These are phyloP conservation scores for Boletus reticulatus DNA, from an alignment of 768 basidiomycete species.

Conservation along the genomic window DNA sequence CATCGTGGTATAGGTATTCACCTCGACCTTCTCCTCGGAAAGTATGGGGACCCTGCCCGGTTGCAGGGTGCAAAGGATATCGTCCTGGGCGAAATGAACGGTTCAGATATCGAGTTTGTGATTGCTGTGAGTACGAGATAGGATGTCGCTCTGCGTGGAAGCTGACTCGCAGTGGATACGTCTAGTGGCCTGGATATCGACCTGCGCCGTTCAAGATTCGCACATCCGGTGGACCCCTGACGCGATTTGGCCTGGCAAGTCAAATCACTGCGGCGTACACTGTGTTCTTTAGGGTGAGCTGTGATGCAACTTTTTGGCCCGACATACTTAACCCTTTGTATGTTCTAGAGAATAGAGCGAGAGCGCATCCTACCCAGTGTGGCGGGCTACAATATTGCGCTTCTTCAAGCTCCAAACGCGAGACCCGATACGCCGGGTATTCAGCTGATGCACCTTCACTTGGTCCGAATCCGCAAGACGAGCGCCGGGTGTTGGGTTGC, in stretches of 20 bases:
- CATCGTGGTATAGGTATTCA: background rate
- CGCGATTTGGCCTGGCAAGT: slow-evolving; percentile 2
- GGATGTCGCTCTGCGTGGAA: no score
- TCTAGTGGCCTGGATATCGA: slow-evolving; percentile 12
- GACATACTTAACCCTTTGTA: background rate
- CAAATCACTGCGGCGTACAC: background rate
- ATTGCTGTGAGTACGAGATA: slow-evolving; percentile 3
- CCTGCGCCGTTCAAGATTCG: background rate
- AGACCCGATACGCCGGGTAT: background rate
- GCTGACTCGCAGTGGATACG: background rate
- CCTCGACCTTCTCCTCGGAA: background rate
- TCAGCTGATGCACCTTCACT: slow-evolving; percentile 7
- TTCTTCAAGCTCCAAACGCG: background rate
- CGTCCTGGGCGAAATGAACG: background rate
- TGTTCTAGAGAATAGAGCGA: background rate
- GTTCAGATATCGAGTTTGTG: background rate
- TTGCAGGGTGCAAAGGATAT: background rate
- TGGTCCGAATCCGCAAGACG: slow-evolving; percentile 1
- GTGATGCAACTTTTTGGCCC: background rate
- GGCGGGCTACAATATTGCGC: slow-evolving; percentile 4
- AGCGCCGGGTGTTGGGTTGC: slow-evolving; percentile 3
- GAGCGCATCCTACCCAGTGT: background rate
- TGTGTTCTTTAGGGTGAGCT: background rate
- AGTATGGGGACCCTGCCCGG: fast-evolving
- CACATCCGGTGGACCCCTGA: background rate